Conservation (phyloP, 2,329 filamentous ascomycete species). For the Meredithiella fracta region DNA sequence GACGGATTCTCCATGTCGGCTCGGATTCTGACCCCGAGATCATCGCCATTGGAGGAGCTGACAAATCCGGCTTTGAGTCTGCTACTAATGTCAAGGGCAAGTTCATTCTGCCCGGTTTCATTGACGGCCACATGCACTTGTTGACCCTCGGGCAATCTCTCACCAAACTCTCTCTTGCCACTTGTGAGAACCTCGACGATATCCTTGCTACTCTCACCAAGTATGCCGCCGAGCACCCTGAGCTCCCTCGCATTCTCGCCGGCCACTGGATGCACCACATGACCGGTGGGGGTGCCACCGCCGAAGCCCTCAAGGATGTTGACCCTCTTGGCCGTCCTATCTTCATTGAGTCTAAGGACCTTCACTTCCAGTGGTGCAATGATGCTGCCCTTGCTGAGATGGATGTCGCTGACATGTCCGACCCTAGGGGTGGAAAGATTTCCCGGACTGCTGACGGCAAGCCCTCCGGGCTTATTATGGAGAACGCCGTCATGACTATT, state of each 20-base stretch:
- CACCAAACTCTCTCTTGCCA: constrained; percentile 32
- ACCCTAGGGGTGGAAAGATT: constrained; percentile 36
- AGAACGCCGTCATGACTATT: constrained; percentile 34
- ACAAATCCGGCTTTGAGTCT: constrained; percentile 7
- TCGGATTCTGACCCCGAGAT: constrained; percentile 9
- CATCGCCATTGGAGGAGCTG: constrained; percentile 5
- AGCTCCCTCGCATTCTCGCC: constrained; percentile 33
- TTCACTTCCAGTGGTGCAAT: constrained; percentile 42
- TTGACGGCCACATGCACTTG: constrained; percentile 42
- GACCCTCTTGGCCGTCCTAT: constrained; percentile 32
- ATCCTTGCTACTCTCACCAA: constrained; percentile 30
- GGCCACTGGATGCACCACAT: constrained; percentile 39
- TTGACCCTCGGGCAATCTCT: constrained; percentile 37
- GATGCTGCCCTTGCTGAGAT: constrained; percentile 34
- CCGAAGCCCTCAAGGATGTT: constrained; percentile 31
- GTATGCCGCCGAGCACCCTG: constrained; percentile 31
- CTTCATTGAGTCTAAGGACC: constrained; percentile 39
- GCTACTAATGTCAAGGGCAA: constrained; percentile 22
- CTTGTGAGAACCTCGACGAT: constrained; percentile 32
- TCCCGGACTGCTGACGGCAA: constrained; percentile 32
- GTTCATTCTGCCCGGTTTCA: constrained; percentile 36
- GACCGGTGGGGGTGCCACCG: constrained; percentile 29
- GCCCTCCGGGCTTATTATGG: constrained; percentile 33
- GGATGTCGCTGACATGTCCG: constrained; percentile 26
- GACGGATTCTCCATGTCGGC: constrained; percentile 13